These are phyloP conservation scores for Cladosporium sp. DNA, from an alignment of 2,329 filamentous ascomycete genomes.

Conservation along the genomic window DNA sequence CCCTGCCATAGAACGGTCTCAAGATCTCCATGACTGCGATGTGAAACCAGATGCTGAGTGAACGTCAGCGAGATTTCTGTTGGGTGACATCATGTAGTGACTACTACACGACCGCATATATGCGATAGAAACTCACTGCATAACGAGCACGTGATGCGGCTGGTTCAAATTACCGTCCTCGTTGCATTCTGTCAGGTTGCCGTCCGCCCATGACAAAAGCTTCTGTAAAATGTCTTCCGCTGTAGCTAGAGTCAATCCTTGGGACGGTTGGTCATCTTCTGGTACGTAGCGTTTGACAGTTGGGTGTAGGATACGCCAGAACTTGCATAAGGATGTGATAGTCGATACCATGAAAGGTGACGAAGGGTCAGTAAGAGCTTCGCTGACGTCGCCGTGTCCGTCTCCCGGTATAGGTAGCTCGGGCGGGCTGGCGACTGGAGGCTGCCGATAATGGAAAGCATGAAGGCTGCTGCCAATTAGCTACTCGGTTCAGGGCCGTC, in stretches of 20 bases:
- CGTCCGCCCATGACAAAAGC: conserved; percentile 1
- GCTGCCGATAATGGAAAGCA: conserved; percentile 1
- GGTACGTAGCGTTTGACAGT: neutral
- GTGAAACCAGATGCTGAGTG: conserved; percentile 6
- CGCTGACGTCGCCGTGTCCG: neutral
- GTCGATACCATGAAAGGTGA: neutral
- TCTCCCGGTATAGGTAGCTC: neutral
- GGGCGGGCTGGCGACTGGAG: neutral
- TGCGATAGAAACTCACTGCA: neutral
- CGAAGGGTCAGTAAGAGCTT: neutral
- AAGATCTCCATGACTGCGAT: conserved; percentile 13
- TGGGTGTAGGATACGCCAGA: conserved; percentile 9
- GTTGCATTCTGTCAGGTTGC: neutral
- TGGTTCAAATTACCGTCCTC: neutral
- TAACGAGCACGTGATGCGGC: conserved; percentile 2
- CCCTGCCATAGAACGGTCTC: neutral
- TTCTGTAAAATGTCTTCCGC: neutral
- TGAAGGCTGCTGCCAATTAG: neutral
- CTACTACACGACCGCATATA: neutral
- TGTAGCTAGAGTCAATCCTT: neutral
- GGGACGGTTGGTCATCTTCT: neutral
- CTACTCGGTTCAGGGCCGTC: neutral
- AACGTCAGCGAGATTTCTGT: neutral
- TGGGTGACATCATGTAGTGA: neutral
- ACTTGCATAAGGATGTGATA: neutral